Percentiles rank a stretch among this genome's conserved stretches.
Evolutionary conservation across 495 filamentous ascomycete species (phyloP).

Genomic region (Daldinia vernicosa): DNA sequence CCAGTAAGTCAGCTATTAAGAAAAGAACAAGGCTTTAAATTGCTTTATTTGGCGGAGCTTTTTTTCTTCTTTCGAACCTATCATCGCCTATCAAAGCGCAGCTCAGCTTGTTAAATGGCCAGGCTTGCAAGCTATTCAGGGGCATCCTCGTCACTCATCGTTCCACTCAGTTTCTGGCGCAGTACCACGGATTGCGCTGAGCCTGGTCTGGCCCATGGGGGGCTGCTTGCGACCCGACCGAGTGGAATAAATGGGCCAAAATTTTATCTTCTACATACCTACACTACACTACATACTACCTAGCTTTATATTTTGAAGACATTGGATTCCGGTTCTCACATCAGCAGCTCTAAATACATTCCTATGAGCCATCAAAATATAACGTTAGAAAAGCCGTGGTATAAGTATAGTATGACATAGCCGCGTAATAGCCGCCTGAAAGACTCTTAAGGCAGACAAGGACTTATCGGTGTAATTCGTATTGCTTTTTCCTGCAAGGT

Average conservation of each 20-base stretch:
- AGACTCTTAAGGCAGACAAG: background rate
- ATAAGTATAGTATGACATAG: constrained; percentile 21
- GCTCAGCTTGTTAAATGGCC: constrained; percentile 29
- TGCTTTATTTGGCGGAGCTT: constrained; percentile 44
- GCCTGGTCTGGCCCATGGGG: constrained; percentile 12
- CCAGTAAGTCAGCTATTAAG: constrained; percentile 37
- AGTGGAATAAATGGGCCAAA: constrained; percentile 29
- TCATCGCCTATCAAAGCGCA: constrained; percentile 34
- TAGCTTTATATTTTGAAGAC: constrained; percentile 20
- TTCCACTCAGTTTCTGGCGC: constrained; percentile 29
- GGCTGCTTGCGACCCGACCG: constrained; percentile 29
- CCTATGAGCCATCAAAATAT: background rate
- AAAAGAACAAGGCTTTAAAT: constrained; percentile 47
- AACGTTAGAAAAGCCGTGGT: background rate
- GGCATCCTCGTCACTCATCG: constrained; percentile 41
- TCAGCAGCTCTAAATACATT: constrained; percentile 14
- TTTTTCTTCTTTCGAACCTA: constrained; percentile 28
- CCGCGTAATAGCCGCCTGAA: constrained; percentile 11
- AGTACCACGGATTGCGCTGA: constrained; percentile 31
- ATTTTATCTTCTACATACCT: constrained; percentile 2
- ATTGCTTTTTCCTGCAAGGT: constrained; percentile 27
- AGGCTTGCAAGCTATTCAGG: constrained; percentile 41
- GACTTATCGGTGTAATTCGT: constrained; percentile 4
- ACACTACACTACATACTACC: too few relatives aligned
- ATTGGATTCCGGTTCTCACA: constrained; percentile 16